These are phyloP conservation scores for Penicillium diatomitis DNA, from an alignment of 495 filamentous ascomycete species.

Conservation along the genomic window DNA sequence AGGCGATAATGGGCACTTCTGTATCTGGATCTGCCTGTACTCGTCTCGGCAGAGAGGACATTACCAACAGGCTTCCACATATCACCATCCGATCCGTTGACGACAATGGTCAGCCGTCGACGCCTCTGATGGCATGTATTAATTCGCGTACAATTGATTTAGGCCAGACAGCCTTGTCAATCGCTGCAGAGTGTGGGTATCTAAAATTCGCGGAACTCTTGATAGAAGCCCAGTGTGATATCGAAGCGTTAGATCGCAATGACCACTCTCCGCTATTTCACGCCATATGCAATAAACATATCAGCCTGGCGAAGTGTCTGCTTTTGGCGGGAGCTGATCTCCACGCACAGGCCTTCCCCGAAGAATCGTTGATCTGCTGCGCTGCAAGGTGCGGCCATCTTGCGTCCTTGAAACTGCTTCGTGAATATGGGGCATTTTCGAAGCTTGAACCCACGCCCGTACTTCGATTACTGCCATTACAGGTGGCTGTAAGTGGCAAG, in stretches of 20 bases:
- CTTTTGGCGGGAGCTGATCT: background rate
- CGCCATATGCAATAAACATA: background rate
- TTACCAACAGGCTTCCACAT: too few relatives aligned
- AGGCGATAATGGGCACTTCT: too few relatives aligned
- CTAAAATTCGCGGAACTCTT: too few relatives aligned
- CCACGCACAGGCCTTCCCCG: background rate
- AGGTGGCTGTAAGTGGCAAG: background rate
- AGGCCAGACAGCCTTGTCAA: background rate
- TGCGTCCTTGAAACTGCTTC: background rate
- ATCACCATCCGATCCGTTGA: too few relatives aligned
- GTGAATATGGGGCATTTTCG: background rate
- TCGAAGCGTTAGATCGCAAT: background rate
- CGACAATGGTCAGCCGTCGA: background rate
- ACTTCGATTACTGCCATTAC: background rate
- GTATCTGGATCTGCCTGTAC: too few relatives aligned
- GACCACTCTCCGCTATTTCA: background rate
- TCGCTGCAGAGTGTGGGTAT: background rate
- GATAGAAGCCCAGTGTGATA: too few relatives aligned
- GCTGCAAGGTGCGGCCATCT: background rate
- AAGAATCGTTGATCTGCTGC: background rate
- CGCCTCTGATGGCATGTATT: background rate
- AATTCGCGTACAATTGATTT: background rate
- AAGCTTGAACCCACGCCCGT: background rate
- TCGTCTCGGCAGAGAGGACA: too few relatives aligned
- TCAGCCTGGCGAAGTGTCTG: background rate